Evolutionary conservation across 2,329 filamentous ascomycete species (phyloP).

Genomic region (Lecanicillium sp.): DNA sequence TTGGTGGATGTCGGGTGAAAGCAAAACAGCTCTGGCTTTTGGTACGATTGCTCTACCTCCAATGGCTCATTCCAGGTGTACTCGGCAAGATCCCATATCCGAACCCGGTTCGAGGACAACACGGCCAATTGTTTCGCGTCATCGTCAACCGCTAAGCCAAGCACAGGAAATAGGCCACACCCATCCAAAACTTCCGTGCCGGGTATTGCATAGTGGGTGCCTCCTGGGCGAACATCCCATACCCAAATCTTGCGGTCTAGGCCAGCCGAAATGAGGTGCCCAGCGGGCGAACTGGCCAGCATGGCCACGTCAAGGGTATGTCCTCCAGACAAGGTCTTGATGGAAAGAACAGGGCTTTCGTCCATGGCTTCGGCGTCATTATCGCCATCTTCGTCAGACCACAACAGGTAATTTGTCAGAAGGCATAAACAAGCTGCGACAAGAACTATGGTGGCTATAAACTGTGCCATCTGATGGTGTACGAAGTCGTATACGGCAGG

Average conservation of each 20-base stretch:
- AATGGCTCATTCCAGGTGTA: slow-evolving; percentile 49
- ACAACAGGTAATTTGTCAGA: slow-evolving; percentile 67
- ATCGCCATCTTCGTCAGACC: slow-evolving; percentile 50
- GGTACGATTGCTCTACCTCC: slow-evolving; percentile 40
- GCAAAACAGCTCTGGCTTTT: slow-evolving; percentile 55
- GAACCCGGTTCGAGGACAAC: slow-evolving; percentile 49
- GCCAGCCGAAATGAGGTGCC: slow-evolving; percentile 60
- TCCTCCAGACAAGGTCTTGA: slow-evolving; percentile 53
- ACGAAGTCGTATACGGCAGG: slow-evolving; percentile 56
- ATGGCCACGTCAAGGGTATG: slow-evolving; percentile 64
- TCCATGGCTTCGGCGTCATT: slow-evolving; percentile 35
- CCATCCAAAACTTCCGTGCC: slow-evolving; percentile 29
- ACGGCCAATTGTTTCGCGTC: slow-evolving; percentile 59
- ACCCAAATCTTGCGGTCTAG: slow-evolving; percentile 62
- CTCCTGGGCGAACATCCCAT: slow-evolving; percentile 50
- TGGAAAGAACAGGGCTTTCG: slow-evolving; percentile 39
- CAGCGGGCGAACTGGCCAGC: slow-evolving; percentile 53
- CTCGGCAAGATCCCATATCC: slow-evolving; percentile 55
- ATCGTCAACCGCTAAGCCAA: slow-evolving; percentile 58
- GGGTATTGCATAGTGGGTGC: slow-evolving; percentile 31
- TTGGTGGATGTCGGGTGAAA: slow-evolving; percentile 41
- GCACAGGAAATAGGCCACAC: slow-evolving; percentile 47
- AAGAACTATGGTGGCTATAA: slow-evolving; percentile 55
- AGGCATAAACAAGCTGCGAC: slow-evolving; percentile 58
- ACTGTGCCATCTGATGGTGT: slow-evolving; percentile 49